Evolutionary conservation across 2,329 filamentous ascomycete species (phyloP).

Genomic region (Metarhizium anisopliae): DNA sequence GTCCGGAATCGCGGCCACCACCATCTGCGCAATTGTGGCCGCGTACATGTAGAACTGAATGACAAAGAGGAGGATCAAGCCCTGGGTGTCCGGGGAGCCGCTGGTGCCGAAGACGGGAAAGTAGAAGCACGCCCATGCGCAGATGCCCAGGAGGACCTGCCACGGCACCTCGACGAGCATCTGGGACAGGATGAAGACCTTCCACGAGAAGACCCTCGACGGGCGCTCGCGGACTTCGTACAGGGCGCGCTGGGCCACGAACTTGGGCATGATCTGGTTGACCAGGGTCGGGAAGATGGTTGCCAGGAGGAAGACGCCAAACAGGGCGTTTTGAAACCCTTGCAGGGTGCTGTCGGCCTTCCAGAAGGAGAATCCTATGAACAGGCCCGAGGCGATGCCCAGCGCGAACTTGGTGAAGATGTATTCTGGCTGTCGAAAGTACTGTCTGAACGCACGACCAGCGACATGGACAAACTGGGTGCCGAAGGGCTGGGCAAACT

Average conservation of each 20-base stretch:
- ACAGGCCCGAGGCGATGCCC: too few relatives aligned
- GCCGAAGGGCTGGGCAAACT: slow-evolving; percentile 73
- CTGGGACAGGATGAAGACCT: slow-evolving; percentile 56
- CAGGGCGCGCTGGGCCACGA: slow-evolving; percentile 30
- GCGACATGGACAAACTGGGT: too few relatives aligned
- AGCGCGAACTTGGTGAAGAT: too few relatives aligned
- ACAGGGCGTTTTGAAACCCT: slow-evolving; percentile 63
- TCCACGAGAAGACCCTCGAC: slow-evolving; percentile 60
- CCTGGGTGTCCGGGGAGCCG: not conserved
- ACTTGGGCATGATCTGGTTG: slow-evolving; percentile 63
- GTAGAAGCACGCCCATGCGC: not conserved
- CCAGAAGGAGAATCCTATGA: too few relatives aligned
- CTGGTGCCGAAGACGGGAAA: not conserved
- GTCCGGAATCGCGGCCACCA: too few relatives aligned
- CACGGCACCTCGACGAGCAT: slow-evolving; percentile 8
- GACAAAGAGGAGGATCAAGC: not conserved
- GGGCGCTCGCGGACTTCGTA: slow-evolving; percentile 27
- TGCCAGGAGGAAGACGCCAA: slow-evolving; percentile 61
- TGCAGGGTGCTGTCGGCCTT: slow-evolving; percentile 39
- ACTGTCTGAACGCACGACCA: too few relatives aligned
- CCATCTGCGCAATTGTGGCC: too few relatives aligned
- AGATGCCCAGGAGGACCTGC: slow-evolving; percentile 14
- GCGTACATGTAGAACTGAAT: not conserved
- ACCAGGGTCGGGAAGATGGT: slow-evolving; percentile 50
- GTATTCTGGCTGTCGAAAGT: too few relatives aligned